Evolutionary conservation across 2,329 filamentous ascomycete genomes (phyloP).

Genomic region (Aspergillus nomiae): DNA sequence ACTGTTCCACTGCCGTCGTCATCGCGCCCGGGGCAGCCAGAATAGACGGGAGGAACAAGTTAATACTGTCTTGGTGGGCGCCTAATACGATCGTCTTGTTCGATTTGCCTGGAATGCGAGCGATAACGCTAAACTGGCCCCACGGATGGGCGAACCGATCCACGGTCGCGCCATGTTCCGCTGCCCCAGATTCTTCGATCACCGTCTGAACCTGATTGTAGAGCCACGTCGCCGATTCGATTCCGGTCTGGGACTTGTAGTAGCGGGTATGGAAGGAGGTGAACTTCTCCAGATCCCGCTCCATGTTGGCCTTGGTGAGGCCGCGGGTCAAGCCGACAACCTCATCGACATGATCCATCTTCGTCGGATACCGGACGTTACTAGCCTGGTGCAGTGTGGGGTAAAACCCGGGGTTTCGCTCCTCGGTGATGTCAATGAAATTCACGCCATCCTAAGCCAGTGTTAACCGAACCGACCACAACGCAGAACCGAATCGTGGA

Average conservation of each 20-base stretch:
- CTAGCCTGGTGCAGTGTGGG: slow-evolving; percentile 38
- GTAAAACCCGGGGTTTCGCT: slow-evolving; percentile 63
- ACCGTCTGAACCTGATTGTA: slow-evolving; percentile 72
- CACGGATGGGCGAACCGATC: slow-evolving; percentile 78
- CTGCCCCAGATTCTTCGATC: slow-evolving; percentile 70
- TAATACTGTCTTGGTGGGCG: slow-evolving; percentile 94
- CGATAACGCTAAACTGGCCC: slow-evolving; percentile 90
- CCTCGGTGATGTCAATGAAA: slow-evolving; percentile 93
- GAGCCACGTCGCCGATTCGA: slow-evolving; percentile 86
- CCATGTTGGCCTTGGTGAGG: slow-evolving; percentile 76
- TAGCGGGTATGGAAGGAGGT: slow-evolving; percentile 62
- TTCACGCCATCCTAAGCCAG: slow-evolving; percentile 69
- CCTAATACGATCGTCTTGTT: slow-evolving; percentile 86
- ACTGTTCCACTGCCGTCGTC: slow-evolving; percentile 93
- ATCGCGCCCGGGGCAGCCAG: slow-evolving; percentile 88
- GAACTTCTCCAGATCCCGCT: slow-evolving; percentile 71
- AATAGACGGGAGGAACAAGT: slow-evolving; percentile 82
- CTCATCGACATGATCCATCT: slow-evolving; percentile 65
- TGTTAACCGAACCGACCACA: neutral
- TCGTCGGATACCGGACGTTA: slow-evolving; percentile 66
- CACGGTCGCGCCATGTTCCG: slow-evolving; percentile 66
- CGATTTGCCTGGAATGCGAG: slow-evolving; percentile 81
- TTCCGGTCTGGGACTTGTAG: slow-evolving; percentile 66
- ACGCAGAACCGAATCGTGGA: neutral
- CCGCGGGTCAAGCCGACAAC: slow-evolving; percentile 68